Evolutionary conservation across 495 filamentous ascomycete species (phyloP), one percentile per base, ranked within the genome.

Genomic region (Poronia punctata): DNA sequence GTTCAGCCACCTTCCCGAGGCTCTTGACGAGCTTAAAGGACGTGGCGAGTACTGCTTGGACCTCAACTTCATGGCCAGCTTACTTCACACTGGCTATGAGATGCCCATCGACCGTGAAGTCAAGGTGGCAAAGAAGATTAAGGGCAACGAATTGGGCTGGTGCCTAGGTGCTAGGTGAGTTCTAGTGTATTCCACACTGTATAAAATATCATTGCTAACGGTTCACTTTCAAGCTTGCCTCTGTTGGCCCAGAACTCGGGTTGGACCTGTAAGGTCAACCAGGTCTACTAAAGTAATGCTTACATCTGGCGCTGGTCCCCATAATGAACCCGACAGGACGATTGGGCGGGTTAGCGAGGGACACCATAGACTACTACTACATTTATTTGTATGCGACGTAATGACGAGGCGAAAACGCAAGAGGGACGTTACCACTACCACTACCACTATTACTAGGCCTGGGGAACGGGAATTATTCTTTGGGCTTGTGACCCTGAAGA

Each of bases 61-160:
- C 60, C 66, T 98, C 46, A 97, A 83, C 62, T 98, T 96, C 61
- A 94, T 95, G 88, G 58, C 94, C 45, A 83, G 83, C 16, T 68
- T 98, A 36, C 66, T 96, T 44, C 89, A 96, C 61, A 96, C 88
- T 1, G 92, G 92, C 14, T 98, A 98, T 61, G 92, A 95, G 50
- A 97, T 98, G 88, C 89, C 89, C 4, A 74, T 97, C 53, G 86
- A 92, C 43, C 78, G 92, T 15, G 90, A 97, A 66, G 88, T 98
- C 38, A 86, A 84, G 72, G 93, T 95, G 51, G 92, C 92, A 20
- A 97, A 98, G 84, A 90, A 95, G 76, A 92, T 97, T 52, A 90
- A 90, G 71, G 80, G 80, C 23, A 95, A 95, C 62, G 93, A 98
- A 72, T 66, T 98, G 42, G 92, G 92, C 34, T 98, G 92, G 92